Evolutionary conservation across 805 yeast species (phyloP), one percentile per base, ranked within the genome.

Genomic region (Yamadazyma akitaensis): DNA sequence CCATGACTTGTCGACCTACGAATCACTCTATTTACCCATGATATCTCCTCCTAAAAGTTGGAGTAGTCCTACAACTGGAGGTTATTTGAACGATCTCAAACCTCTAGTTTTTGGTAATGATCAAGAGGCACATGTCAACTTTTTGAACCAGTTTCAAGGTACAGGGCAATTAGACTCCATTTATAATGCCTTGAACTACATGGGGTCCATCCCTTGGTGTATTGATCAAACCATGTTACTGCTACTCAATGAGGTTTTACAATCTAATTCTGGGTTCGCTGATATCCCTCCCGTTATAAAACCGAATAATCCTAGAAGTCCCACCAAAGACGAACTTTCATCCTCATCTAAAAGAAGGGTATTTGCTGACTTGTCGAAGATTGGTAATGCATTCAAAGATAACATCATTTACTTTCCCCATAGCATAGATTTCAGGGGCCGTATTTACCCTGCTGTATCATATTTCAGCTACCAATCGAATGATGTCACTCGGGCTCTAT

Each of bases 401-500:
- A 62, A 63, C 44, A 54, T 60, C 18, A 47, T 72, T 11, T 72
- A 60, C 46, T 56, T 65, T 16, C 75, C 76, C 1, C 74, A 72
- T 46, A 49, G 54, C 6, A 49, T 66, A 36, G 77, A 72, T 51
- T 72, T 72, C 43, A 54, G 77, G 38, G 74, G 76, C 5, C 51
- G 77, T 18, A 66, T 66, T 1, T 72, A 72, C 49, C 74, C 77
- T 1, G 53, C 63, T 56, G 67, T 64, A 0, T 64, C 74, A 9
- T 36, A 58, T 17, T 50, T 72, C 26, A 57, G 67, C 3, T 70
- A 69, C 43, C 66, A 70, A 35, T 62, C 60, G 34, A 70, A 65
- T 33, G 77, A 72, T 44, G 44, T 61, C 40, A 54, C 62, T 0
- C 51, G 77, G 13, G 55, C 67, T 0, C 47, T 67, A 13, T 51